These are phyloP conservation scores for Verticillium albo-atrum DNA, from an alignment of 2,329 filamentous ascomycete species.

Conservation along the genomic window DNA sequence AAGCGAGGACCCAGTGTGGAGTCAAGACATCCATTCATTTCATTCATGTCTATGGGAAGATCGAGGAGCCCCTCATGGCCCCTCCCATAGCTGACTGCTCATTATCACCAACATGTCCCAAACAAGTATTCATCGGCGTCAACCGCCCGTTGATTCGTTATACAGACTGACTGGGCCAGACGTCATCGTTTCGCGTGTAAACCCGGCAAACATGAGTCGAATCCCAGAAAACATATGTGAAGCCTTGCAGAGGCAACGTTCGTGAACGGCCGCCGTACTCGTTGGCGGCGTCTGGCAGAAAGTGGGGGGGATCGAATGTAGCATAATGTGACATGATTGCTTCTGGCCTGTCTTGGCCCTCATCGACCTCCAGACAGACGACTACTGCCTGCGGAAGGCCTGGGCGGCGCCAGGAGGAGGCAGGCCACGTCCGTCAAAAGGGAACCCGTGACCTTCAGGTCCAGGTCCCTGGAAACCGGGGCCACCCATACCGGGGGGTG, in stretches of 20 bases:
- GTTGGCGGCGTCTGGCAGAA: neutral
- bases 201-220: neutral
- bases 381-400: slow-evolving; percentile 32
- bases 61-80: neutral
- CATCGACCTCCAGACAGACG: neutral
- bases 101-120: neutral
- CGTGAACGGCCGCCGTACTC: neutral
- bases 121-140: neutral
- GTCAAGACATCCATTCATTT: slow-evolving; percentile 12
- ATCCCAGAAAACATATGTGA: neutral
- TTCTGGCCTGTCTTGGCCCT: neutral
- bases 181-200: neutral
- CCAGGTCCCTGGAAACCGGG: slow-evolving; percentile 12
- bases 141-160: neutral
- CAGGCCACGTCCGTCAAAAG: slow-evolving; percentile 53
- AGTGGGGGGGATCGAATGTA: neutral
- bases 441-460: slow-evolving; percentile 44
- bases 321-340: neutral
- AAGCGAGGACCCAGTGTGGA: no score
- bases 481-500: slow-evolving; percentile 25
- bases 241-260: neutral
- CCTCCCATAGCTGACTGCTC: neutral
- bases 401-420: slow-evolving; percentile 40
- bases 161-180: neutral
- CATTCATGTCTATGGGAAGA: slow-evolving; percentile 11